phyloP scores from a whole-genome alignment of 768 basidiomycete genomes.

The Infundibulicybe gibba region DNA sequence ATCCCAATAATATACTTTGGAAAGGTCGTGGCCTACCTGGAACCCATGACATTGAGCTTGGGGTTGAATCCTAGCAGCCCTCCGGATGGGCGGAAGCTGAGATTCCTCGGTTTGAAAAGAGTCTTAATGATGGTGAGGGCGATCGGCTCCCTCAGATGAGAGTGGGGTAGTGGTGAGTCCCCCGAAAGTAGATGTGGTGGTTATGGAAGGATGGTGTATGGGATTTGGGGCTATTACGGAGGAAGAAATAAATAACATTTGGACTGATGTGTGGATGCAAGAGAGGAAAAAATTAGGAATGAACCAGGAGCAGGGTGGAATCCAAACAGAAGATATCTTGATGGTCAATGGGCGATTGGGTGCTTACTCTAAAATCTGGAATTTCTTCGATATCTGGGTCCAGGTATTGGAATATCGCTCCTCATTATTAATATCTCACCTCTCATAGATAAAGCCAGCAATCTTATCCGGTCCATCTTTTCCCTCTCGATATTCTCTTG shows the following conservation, averaged over 20 bases:
- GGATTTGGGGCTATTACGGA: constrained; percentile 70
- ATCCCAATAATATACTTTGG: constrained; percentile 65
- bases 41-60: constrained; percentile 82
- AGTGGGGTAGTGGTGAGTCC: constrained; percentile 38
- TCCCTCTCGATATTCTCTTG: constrained; percentile 39
- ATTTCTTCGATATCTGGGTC: constrained; percentile 67
- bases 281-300: constrained; percentile 34
- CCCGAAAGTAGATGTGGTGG: constrained; percentile 62
- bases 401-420: constrained; percentile 46
- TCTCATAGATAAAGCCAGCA: constrained; percentile 14
- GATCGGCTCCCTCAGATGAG: constrained; percentile 57
- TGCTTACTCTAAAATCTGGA: constrained; percentile 67
- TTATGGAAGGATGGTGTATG: constrained; percentile 96
- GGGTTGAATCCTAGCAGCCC: constrained; percentile 43
- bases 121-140: constrained; percentile 73
- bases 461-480: constrained; percentile 13
- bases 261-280: constrained; percentile 41
- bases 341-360: constrained; percentile 61
- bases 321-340: constrained; percentile 46
- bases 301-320: constrained; percentile 29
- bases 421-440: not conserved
- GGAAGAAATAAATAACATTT: constrained; percentile 49
- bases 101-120: constrained; percentile 88
- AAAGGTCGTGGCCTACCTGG: constrained; percentile 90
- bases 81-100: constrained; percentile 46